Conservation (phyloP, 2,329 filamentous ascomycete species). For the Botrytis byssoidea region DNA sequence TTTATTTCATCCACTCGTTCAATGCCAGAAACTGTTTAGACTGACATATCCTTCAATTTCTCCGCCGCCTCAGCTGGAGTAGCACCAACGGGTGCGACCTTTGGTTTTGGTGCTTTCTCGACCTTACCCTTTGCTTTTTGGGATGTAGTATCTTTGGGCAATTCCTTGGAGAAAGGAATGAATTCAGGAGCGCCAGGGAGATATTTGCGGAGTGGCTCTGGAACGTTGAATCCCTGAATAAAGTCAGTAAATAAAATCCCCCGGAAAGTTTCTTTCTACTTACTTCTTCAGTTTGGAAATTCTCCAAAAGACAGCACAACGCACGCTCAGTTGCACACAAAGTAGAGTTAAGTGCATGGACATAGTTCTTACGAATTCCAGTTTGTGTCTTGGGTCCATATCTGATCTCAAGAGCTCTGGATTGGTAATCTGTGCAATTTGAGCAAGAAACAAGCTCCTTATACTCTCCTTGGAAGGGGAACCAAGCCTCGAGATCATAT, state of each 20-base stretch:
- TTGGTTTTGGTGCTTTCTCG: constrained; percentile 36
- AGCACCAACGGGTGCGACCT: constrained; percentile 30
- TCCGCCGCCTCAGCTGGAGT: constrained; percentile 37
- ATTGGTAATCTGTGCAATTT: constrained; percentile 98
- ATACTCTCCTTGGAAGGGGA: constrained; percentile 94
- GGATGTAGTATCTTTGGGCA: constrained; percentile 71
- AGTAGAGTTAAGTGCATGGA: constrained; percentile 88
- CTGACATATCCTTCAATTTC: constrained; percentile 41
- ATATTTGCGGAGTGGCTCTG: constrained; percentile 82
- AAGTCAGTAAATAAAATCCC: constrained; percentile 27
- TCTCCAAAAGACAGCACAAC: constrained; percentile 92
- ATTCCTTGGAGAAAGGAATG: constrained; percentile 81
- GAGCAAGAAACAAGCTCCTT: constrained; percentile 97
- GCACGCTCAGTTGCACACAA: constrained; percentile 89
- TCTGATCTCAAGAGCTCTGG: constrained; percentile 86
- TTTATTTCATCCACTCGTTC: not conserved
- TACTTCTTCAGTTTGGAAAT: constrained; percentile 88
- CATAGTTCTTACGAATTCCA: constrained; percentile 86
- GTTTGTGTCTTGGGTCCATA: constrained; percentile 85
- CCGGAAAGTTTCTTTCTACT: constrained; percentile 36
- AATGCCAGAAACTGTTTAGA: constrained; percentile 22
- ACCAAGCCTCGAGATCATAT: constrained; percentile 94
- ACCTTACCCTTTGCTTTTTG: constrained; percentile 49
- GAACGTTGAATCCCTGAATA: constrained; percentile 69
- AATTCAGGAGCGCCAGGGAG: constrained; percentile 88